Evolutionary conservation across 202 grass and related monocot genomes (phyloP).

Genomic region (Digitaria exilis): DNA sequence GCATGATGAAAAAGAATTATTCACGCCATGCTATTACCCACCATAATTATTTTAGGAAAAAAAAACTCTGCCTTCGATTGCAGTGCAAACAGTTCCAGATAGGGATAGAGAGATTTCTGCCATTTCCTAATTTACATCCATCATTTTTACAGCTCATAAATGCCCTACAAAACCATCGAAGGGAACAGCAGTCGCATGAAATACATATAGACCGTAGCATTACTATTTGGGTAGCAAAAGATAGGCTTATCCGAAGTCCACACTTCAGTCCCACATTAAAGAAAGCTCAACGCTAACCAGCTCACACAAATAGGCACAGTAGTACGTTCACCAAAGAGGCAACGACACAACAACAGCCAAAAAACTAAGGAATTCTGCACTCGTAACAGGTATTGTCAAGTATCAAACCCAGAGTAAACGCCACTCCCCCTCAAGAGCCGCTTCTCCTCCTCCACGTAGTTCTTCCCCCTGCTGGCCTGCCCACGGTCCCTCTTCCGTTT

Average conservation of each 20-base stretch:
- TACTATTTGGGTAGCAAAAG: background rate
- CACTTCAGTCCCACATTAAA: background rate
- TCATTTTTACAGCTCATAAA: background rate
- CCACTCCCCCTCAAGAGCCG: slow-evolving; percentile 78
- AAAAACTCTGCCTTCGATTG: background rate
- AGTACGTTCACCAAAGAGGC: too few relatives aligned
- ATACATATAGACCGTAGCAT: background rate
- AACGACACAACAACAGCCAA: too few relatives aligned
- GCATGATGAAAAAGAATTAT: too few relatives aligned
- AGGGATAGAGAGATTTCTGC: background rate
- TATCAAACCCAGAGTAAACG: slow-evolving; percentile 88
- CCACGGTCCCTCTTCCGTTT: slow-evolving; percentile 86
- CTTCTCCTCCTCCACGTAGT: slow-evolving; percentile 98
- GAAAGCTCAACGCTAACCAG: background rate
- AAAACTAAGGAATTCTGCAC: too few relatives aligned
- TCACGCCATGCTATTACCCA: too few relatives aligned
- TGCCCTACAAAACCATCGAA: background rate
- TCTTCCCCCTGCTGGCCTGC: slow-evolving; percentile 94
- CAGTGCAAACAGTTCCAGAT: background rate
- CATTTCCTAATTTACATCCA: background rate
- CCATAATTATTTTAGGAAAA: too few relatives aligned
- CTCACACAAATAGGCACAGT: background rate
- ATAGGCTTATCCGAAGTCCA: background rate
- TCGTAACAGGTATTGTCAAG: slow-evolving; percentile 14
- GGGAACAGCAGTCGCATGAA: background rate